These are phyloP conservation scores for Blastocystis sp. DNA, from an alignment of 352 stramenopile genomes.

Conservation along the genomic window DNA sequence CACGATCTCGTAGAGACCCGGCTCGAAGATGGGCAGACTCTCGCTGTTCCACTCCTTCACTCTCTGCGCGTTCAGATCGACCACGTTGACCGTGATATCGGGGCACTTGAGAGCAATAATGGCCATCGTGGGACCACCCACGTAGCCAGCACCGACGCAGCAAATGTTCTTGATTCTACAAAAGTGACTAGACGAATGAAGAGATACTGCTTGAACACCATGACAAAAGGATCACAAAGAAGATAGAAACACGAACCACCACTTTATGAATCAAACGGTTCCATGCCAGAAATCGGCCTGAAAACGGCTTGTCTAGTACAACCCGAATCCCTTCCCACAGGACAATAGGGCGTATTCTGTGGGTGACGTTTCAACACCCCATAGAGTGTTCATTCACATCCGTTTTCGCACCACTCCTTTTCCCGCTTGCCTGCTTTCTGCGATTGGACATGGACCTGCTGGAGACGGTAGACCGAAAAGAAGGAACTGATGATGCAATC, in stretches of 20 bases:
- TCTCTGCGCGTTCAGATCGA: no score
- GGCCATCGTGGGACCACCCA: no score
- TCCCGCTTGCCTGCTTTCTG: not conserved
- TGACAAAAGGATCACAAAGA: not conserved
- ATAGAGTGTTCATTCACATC: not conserved
- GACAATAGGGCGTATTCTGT: not conserved
- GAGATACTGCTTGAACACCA: slow-evolving; percentile 9
- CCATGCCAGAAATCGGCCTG: not conserved
- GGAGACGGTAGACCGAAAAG: not conserved
- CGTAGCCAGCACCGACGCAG: not conserved
- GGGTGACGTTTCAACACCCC: not conserved
- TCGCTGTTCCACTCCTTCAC: no score
- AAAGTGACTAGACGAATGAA: not conserved
- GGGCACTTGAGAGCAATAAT: no score
- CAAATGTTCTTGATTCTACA: slow-evolving; percentile 60
- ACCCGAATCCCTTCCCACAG: not conserved
- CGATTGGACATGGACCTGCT: not conserved
- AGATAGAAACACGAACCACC: not conserved
- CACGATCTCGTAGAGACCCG: no score
- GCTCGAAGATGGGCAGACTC: no score
- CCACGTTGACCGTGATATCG: no score
- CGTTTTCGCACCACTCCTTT: not conserved
- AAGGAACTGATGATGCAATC: not conserved
- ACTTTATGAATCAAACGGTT: not conserved
- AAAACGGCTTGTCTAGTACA: not conserved